Evolutionary conservation across 2,329 filamentous ascomycete genomes (phyloP), one percentile per base, ranked within the genome.

Genomic region (Aspergillus ibericus): DNA sequence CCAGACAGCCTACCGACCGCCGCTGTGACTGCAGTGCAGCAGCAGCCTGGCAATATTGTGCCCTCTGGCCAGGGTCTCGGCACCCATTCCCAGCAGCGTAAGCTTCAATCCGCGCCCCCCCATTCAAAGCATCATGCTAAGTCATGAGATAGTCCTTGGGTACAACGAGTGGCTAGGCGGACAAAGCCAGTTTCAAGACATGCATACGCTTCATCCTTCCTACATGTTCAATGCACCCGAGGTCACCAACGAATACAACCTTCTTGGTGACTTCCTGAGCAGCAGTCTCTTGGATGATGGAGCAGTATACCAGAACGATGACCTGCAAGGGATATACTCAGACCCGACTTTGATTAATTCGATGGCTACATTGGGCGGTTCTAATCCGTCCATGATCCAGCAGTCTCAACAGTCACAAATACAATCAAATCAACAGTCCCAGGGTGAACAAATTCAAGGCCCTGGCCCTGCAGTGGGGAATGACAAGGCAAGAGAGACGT

Each of bases 201-300:
- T 97, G 88, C 92, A 95, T 78, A 91, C 88, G 73, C 92, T 93
- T 72, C 92, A 97, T 78, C 90, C 91, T 59, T 95, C 91, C 71
- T 98, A 95, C 80, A 93, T 96, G 89, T 96, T 97, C 78, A 89
- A 89, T 73, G 86, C 87, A n/a, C 91, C 92, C 63, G 95, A 99
- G 77, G 91, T 97, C 68, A 93, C 90, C 61, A 95, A 95, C 78
- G 95, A 99, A 80, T 97, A 96, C 76, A 96, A 97, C 73, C 81
- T 98, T 53, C 86, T 99, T 71, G 96, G 96, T 80, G 93, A 99
- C 76, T 98, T 98, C 73, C 84, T 99, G 61, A 95, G 93, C 75
- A 96, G 88, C 66, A 96, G 91, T 72, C 80, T 97, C 56, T 84
- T 97, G 64, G 93, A 98, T 77, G 93, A 96, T 74, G 86, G 85